Percentiles rank a stretch among this genome's conserved stretches.
phyloP scores from a whole-genome alignment of 495 filamentous ascomycete species.

The Aspergillus wentii region DNA sequence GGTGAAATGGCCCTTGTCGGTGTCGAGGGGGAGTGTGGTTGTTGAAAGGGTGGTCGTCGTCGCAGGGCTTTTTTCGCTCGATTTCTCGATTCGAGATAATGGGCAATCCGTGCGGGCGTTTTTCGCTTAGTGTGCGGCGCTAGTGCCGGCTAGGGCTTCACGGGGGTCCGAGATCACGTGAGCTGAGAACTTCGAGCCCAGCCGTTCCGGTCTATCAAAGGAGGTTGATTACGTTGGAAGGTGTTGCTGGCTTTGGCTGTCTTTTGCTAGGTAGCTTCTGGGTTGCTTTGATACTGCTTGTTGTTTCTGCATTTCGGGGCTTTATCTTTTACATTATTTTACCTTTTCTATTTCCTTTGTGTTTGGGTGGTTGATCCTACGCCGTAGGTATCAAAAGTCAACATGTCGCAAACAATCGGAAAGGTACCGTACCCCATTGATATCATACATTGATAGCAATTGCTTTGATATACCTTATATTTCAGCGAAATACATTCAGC shows the following conservation, averaged over 20 bases:
- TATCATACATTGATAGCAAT: no score
- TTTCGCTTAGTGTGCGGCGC: constrained; percentile 41
- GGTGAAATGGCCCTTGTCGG: constrained; percentile 40
- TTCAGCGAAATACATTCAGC: no score
- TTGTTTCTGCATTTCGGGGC: no score
- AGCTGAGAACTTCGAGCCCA: constrained; percentile 1
- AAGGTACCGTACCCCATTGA: constrained; percentile 26
- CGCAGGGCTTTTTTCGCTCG: constrained; percentile 11
- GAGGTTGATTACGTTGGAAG: no score
- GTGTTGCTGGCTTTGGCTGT: not conserved
- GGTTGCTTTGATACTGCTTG: not conserved
- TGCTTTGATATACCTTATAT: no score
- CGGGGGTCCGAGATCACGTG: constrained; percentile 16
- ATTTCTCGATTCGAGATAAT: constrained; percentile 6
- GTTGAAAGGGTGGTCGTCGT: constrained; percentile 11
- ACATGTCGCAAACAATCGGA: constrained; percentile 44
- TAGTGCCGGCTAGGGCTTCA: constrained; percentile 17
- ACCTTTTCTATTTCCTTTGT: not conserved
- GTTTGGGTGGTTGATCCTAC: not conserved
- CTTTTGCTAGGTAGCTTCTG: no score
- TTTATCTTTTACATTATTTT: not conserved
- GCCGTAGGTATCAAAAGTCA: constrained; percentile 6
- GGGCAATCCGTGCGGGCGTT: constrained; percentile 30
- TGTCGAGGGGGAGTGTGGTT: constrained; percentile 41
- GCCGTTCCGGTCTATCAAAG: no score